Evolutionary conservation across 2,329 filamentous ascomycete genomes (phyloP), one percentile per base, ranked within the genome.

Genomic region (Albophoma yamanashiensis): DNA sequence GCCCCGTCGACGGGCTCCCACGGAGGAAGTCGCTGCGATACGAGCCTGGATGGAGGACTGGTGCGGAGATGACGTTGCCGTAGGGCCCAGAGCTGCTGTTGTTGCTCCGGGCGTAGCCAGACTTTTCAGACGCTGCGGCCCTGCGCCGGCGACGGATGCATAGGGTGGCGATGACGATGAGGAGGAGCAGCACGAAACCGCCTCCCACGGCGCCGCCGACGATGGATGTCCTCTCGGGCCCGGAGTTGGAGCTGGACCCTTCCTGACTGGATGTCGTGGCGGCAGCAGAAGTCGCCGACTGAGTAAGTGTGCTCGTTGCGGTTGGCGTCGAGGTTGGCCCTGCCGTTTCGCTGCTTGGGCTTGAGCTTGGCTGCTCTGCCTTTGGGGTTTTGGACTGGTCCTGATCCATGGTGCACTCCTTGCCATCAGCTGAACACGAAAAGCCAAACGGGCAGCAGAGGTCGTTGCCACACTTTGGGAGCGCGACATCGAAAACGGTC

Each of bases 381-480:
- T 71, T 74, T 27, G 75, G 76, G 45, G 65, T n/a, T 39, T 69
- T 63, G 11, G 72, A 70, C 67, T 87, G 82, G 66, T 87, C 79
- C 20, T 73, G 63, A 62, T 85, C 71, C 65, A 74, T 76, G 14
- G 76, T 69, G 66, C 88, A 91, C 62, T 75, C 61, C 57, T 72
- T 52, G 15, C 60, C 63, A n/a, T 74, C 74, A 58, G 69, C 69
- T 42, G 79, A 72, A 73, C 89, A 92, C 1, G 76, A 74, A 73
- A 87, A 92, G 3, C 89, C 89, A 71, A 87, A 86, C 0, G 89
- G 89, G 69, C 89, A 92, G 73, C 89, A 92, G n/a, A 65, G 59
- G 65, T 63, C 71, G 22, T 66, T 69, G 17, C 81, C 86, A 66
- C 89, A 92, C 25, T 73, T 78, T 2, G 75, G 72, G 17, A 92